These are phyloP conservation scores for Cardamine occulta DNA, from an alignment of 345 rosid genomes.

Conservation along the genomic window DNA sequence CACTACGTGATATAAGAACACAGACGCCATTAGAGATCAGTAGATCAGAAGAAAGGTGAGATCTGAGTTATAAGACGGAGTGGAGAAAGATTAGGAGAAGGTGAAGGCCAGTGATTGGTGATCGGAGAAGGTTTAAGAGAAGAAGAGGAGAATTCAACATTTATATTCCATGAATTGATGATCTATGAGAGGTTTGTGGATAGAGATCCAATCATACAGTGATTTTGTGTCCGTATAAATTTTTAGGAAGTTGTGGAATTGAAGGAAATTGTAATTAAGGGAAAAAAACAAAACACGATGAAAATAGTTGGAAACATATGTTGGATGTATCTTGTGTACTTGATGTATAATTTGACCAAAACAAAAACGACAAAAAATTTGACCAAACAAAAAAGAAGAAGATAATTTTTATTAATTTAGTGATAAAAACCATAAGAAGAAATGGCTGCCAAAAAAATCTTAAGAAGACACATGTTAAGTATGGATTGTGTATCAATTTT, in stretches of 20 bases:
- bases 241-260: not conserved
- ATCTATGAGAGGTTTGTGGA: constrained; percentile 6
- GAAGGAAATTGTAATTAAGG: not conserved
- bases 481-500: too few relatives aligned
- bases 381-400: too few relatives aligned
- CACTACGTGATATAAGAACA: constrained; percentile 86
- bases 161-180: constrained; percentile 36
- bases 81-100: constrained; percentile 85
- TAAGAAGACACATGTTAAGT: too few relatives aligned
- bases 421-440: too few relatives aligned
- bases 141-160: constrained; percentile 42
- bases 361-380: not conserved
- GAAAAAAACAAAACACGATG: not conserved
- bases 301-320: not conserved
- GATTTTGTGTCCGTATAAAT: not conserved
- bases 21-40: constrained; percentile 63
- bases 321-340: not conserved
- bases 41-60: not conserved
- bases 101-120: constrained; percentile 65
- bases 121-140: constrained; percentile 49
- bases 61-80: constrained; percentile 66
- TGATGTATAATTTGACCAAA: not conserved
- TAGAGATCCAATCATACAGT: not conserved
- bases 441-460: too few relatives aligned
- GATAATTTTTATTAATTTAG: too few relatives aligned